Percentiles rank a stretch among this genome's conserved stretches.
These are phyloP conservation scores for Lycium barbarum DNA, from an alignment of 257 asterid genomes.

Conservation along the genomic window DNA sequence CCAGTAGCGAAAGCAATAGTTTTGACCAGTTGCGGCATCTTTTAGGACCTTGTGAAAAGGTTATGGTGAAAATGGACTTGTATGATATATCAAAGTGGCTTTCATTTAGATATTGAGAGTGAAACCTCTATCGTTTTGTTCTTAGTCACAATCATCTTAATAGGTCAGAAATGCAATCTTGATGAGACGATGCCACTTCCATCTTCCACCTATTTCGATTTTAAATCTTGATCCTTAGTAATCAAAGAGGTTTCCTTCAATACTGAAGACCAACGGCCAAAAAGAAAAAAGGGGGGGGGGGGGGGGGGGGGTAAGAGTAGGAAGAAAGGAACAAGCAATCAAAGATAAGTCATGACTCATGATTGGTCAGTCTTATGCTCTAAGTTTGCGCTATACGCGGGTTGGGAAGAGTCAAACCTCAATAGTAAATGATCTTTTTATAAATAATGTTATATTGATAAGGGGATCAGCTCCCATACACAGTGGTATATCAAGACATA, in stretches of 20 bases:
- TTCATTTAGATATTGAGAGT: background rate
- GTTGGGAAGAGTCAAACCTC: background rate
- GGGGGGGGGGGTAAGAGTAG: background rate
- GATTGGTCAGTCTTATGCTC: background rate
- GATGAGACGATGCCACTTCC: background rate
- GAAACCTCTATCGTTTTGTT: background rate
- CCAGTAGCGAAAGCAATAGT: background rate
- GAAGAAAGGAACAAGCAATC: background rate
- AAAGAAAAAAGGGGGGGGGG: background rate
- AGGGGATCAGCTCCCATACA: background rate
- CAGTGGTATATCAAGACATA: background rate
- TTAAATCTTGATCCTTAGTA: background rate
- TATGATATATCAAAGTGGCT: background rate
- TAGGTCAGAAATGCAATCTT: background rate
- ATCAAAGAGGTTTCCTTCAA: background rate
- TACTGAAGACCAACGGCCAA: background rate
- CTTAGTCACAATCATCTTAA: background rate
- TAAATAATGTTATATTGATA: no score
- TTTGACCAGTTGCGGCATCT: background rate
- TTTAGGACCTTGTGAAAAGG: background rate
- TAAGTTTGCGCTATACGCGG: background rate
- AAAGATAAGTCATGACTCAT: background rate
- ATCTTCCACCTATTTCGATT: background rate
- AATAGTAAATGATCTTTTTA: background rate
- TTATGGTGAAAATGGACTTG: slow-evolving; percentile 7